A percentile compares a stretch with the other conserved stretches of the same genome.
phyloP scores from a whole-genome alignment of 306 rosid genomes.

The Dalbergia cochinchinensis region DNA sequence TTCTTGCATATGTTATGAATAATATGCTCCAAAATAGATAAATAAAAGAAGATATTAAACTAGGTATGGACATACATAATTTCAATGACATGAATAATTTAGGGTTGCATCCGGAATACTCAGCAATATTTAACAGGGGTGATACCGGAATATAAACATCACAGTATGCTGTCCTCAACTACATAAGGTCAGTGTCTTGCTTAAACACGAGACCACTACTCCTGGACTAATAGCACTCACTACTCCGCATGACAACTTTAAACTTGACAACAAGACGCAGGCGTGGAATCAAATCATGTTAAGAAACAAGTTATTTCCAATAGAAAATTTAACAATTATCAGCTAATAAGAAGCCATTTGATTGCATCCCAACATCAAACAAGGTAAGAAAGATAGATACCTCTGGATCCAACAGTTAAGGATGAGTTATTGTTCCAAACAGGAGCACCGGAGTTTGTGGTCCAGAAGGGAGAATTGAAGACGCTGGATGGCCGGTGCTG shows the following conservation, averaged over 20 bases:
- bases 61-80: neutral
- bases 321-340: neutral
- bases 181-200: neutral
- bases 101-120: slow-evolving; percentile 21
- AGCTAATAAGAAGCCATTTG: neutral
- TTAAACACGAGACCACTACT: neutral
- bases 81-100: neutral
- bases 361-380: neutral
- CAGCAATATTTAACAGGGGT: neutral
- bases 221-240: neutral
- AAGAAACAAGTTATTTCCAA: neutral
- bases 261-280: neutral
- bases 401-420: slow-evolving; percentile 72
- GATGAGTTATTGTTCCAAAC: slow-evolving; percentile 82
- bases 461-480: slow-evolving; percentile 70
- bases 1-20: neutral
- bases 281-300: neutral
- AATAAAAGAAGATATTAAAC: slow-evolving; percentile 14
- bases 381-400: slow-evolving; percentile 32
- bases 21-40: slow-evolving; percentile 11
- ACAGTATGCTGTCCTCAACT: slow-evolving; percentile 1
- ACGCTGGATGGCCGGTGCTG: slow-evolving; percentile 85
- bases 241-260: neutral
- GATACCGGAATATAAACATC: neutral
- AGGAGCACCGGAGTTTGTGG: slow-evolving; percentile 85